These are phyloP conservation scores for Phytopythium oedochilum DNA, from an alignment of 352 stramenopile genomes.

Conservation along the genomic window DNA sequence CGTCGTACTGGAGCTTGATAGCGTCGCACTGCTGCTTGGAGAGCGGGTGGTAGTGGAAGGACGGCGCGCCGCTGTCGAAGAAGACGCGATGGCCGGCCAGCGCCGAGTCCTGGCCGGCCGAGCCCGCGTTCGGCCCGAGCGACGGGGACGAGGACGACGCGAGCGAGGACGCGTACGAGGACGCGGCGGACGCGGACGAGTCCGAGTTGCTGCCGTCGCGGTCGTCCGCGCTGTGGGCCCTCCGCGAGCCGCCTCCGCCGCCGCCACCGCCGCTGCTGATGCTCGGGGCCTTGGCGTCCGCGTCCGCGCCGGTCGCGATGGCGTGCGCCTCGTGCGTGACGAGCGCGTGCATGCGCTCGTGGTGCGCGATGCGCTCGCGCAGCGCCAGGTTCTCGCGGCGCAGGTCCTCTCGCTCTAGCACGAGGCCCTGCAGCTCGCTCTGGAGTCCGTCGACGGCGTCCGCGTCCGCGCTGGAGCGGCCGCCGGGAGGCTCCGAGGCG, in stretches of 20 bases:
- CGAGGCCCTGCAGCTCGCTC: slow-evolving; percentile 15
- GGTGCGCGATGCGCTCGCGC: slow-evolving; percentile 14
- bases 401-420: slow-evolving; percentile 32
- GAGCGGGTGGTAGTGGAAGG: slow-evolving; percentile 34
- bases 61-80: slow-evolving; percentile 19
- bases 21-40: slow-evolving; percentile 19
- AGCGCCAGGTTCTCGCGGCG: slow-evolving; percentile 35
- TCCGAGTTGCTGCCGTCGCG: slow-evolving; percentile 20
- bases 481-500: neutral
- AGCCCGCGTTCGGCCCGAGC: slow-evolving; percentile 3
- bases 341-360: slow-evolving; percentile 15
- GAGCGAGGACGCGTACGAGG: slow-evolving; percentile 14
- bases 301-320: too few relatives aligned
- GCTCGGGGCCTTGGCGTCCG: neutral
- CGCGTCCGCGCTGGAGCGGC: neutral
- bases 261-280: neutral
- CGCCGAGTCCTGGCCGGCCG: slow-evolving; percentile 7
- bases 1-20: slow-evolving; percentile 24
- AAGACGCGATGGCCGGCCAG: slow-evolving; percentile 17
- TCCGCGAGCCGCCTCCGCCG: neutral
- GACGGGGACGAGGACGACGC: slow-evolving; percentile 17
- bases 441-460: slow-evolving; percentile 9
- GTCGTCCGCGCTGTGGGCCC: neutral
- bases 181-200: slow-evolving; percentile 11
- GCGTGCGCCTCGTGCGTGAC: slow-evolving; percentile 4